A percentile compares a stretch with the other conserved stretches of the same genome.
Conservation (phyloP, 371 early-diverging fungal genomes). For the Mucor piriformis region DNA sequence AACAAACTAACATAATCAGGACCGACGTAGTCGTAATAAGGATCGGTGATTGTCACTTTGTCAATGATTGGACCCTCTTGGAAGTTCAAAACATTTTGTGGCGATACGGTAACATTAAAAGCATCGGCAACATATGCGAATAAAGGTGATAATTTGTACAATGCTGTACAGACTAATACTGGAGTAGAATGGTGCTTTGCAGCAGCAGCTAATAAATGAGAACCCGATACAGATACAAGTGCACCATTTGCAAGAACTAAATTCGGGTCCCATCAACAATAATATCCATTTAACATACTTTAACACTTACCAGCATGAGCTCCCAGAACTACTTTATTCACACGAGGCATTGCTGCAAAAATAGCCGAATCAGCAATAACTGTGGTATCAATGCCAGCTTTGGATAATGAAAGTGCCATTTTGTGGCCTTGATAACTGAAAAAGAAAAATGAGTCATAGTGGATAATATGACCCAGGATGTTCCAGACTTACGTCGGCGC, state of each 20-base stretch:
- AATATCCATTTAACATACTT: neutral
- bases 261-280: too few species aligned
- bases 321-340: conserved; percentile 96
- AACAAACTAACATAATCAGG: conserved; percentile 89
- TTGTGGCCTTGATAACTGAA: conserved; percentile 80
- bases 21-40: conserved; percentile 88
- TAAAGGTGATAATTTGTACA: conserved; percentile 86
- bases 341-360: conserved; percentile 96
- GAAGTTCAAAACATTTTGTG: conserved; percentile 81
- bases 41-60: conserved; percentile 79
- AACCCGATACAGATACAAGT: conserved; percentile 82
- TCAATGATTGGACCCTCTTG: conserved; percentile 81
- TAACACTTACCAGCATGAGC: conserved; percentile 66
- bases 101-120: conserved; percentile 77
- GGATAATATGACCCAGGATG: neutral
- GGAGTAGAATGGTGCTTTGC: conserved; percentile 92
- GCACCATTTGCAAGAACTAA: conserved; percentile 93
- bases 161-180: conserved; percentile 83
- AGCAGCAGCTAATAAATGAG: conserved; percentile 83
- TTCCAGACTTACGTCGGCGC: conserved; percentile 63
- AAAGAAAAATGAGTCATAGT: neutral
- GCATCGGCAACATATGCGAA: conserved; percentile 88
- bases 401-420: conserved; percentile 77
- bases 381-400: conserved; percentile 88
- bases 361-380: conserved; percentile 92